Evolutionary conservation across 176 grass and related monocot genomes (phyloP), one percentile per base, ranked within the genome.

Genomic region (Triticum turgidum): DNA sequence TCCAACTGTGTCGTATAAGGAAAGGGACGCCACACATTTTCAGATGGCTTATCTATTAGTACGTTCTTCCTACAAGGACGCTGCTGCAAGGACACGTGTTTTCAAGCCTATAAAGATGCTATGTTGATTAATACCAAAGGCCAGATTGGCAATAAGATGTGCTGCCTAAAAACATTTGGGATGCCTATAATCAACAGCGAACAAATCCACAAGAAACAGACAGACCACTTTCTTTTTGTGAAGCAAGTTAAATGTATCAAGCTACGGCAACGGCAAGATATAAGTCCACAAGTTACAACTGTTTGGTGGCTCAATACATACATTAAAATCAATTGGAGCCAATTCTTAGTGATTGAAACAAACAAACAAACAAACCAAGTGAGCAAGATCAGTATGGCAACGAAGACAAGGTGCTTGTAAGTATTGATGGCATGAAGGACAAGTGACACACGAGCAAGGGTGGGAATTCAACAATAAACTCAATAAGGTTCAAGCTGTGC

Each of bases 331-430:
- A 49, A 18, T 34, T 37, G 35, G 22, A 72, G 9, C 51, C 51
- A 61, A 11, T 73, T 83, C 54, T 74, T 62, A 62, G 32, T 63
- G 24, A 83, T 59, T 69, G n/a, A 84, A 77, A 77, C 62, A 66
- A 65, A 63, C 20, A 65, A 63, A 61, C 18, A n/a, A 79, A 61
- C 14, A 15, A 79, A 83, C n/a, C 15, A 79, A 83, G 14, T 37
- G 35, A 77, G 62, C 12, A 69, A 68, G n/a, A 65, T 32, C 44
- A 71, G 24, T 10, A 79, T 5, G 6, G 65, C 17, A 79, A 86
- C 17, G 22, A 4, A 61, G 42, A 86, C 20, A 29, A 80, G 24
- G 47, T 70, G 33, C 34, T 11, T 13, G 17, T 70, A 69, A 21
- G 78, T 52, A 54, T 54, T 54, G 51, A 15, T 42, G 59, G 34